Base-by-base conservation (phyloP, 129 eudicot genomes). In the Mikania micrantha region DNA sequence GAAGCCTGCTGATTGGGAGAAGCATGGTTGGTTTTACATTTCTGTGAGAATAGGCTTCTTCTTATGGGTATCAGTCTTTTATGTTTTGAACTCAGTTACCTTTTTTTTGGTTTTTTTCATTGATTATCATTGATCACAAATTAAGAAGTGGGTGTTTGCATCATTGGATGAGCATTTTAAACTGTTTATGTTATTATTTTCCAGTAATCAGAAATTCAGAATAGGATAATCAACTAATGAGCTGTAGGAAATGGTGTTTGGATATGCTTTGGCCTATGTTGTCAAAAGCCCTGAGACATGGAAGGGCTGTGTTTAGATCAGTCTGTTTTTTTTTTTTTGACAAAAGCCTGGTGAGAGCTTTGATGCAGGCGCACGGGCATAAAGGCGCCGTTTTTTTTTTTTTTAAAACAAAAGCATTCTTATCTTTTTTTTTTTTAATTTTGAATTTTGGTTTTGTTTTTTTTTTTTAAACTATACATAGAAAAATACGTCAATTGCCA, bases 11-110 rank as follows among this genome's bases (percentile, higher is more conserved):
- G 80, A 77, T 39, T 88, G 86, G 95, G 88, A 74, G 36, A 66
- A 44, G 61, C 92, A 93, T 74, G 88, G 88, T 20, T 93, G 96
- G 96, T 89, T 89, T 72, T 93, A 84, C 80, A 78, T 84, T 68
- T 71, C 90, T 24, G 98, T 93, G 52, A 84, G 98, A 77, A 75
- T 89, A 52, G 83, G 92, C 74, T 77, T 93, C 74, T 93, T 88
- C 75, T 90, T 93, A 76, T 93, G 98, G 98, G 96, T 93, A 88
- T 66, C 64, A 40, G 40, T 17, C 60, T 40, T 15, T 66, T 72
- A 19, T 25, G 27, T 67, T 80, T 52, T 19, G n/a, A 38, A 49
- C 17, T 40, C 9, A 0, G 2, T 48, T 66, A 54, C 27, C 28
- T 17, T 60, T 42, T 25, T 66, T n/a, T 42, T 40, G 42, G 38